phyloP scores from a whole-genome alignment of 2,329 filamentous ascomycete species.

The Exophiala sp. region DNA sequence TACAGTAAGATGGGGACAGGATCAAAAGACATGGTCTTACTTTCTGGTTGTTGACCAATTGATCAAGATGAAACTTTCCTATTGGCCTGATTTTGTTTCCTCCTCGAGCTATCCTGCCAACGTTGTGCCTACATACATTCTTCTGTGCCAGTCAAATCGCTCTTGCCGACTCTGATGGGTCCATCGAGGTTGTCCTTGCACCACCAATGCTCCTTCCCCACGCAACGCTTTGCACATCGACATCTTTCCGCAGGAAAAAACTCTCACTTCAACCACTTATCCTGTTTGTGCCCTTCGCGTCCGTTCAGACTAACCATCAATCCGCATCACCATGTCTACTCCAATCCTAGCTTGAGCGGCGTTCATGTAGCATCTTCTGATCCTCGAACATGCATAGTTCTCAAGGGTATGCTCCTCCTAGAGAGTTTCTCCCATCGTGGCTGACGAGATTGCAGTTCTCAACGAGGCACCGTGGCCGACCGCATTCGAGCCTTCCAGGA shows the following conservation, averaged over 20 bases:
- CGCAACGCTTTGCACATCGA: not conserved
- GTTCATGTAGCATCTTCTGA: constrained; percentile 11
- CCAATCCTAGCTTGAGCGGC: constrained; percentile 9
- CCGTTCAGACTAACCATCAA: not conserved
- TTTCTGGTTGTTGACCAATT: too few relatives aligned
- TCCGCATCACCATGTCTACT: not conserved
- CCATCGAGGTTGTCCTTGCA: not conserved
- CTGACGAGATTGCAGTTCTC: constrained; percentile 13
- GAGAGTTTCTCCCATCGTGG: not conserved
- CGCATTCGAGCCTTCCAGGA: constrained; percentile 28
- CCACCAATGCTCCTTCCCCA: not conserved
- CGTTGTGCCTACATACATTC: not conserved
- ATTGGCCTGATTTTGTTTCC: not conserved
- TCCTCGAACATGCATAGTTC: constrained; percentile 20
- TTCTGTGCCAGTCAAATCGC: not conserved
- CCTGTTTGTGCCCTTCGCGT: not conserved
- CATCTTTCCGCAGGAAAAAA: too few relatives aligned
- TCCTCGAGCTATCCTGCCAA: not conserved
- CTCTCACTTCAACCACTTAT: too few relatives aligned
- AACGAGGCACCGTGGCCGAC: constrained; percentile 25
- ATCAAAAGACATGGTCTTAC: too few relatives aligned
- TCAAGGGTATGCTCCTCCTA: constrained; percentile 6
- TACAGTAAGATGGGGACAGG: constrained; percentile 15
- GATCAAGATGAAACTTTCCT: too few relatives aligned
- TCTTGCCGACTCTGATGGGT: too few relatives aligned